A percentile compares a stretch with the other conserved stretches of the same genome.
These are phyloP conservation scores for Cicer yamashitae DNA, from an alignment of 306 rosid genomes.

Conservation along the genomic window DNA sequence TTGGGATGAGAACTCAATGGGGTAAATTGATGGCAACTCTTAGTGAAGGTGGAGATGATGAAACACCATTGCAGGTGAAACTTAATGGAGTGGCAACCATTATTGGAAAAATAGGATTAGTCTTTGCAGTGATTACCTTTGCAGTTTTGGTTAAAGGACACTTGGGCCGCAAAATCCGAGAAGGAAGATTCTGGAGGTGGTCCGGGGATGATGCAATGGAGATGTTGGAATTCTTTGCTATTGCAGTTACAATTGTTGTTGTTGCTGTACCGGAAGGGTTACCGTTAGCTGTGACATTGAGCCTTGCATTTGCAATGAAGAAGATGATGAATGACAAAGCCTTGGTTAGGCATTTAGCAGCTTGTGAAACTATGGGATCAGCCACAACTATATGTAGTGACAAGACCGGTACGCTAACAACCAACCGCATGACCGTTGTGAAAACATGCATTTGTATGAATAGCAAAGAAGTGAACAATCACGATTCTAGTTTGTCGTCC, in stretches of 20 bases:
- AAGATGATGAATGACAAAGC: conserved; percentile 99
- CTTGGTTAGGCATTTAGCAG: conserved; percentile 89
- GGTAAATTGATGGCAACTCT: conserved; percentile 95
- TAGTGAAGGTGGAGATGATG: conserved; percentile 96
- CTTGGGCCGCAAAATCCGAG: conserved; percentile 53
- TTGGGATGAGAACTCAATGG: conserved; percentile 99
- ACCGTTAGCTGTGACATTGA: conserved; percentile 90
- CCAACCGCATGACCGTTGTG: conserved; percentile 89
- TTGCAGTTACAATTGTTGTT: conserved; percentile 93
- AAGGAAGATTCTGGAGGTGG: conserved; percentile 81
- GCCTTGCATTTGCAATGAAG: conserved; percentile 98
- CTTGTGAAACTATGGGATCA: conserved; percentile 98
- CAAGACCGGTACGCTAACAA: conserved; percentile 95
- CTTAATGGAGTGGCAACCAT: conserved; percentile 95
- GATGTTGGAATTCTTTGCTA: conserved; percentile 83
- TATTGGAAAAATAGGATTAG: conserved; percentile 85
- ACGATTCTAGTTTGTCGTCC: conserved; percentile 52
- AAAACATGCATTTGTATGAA: conserved; percentile 87
- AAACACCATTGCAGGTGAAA: conserved; percentile 93
- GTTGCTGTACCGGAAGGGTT: conserved; percentile 97
- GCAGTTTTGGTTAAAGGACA: conserved; percentile 83
- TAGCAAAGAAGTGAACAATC: conserved; percentile 55
- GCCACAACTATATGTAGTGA: conserved; percentile 93
- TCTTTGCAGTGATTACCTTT: conserved; percentile 82
- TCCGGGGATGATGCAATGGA: conserved; percentile 72